Evolutionary conservation across 2,329 filamentous ascomycete genomes (phyloP), one percentile per base, ranked within the genome.

Genomic region (Exutisphaerella laricina): DNA sequence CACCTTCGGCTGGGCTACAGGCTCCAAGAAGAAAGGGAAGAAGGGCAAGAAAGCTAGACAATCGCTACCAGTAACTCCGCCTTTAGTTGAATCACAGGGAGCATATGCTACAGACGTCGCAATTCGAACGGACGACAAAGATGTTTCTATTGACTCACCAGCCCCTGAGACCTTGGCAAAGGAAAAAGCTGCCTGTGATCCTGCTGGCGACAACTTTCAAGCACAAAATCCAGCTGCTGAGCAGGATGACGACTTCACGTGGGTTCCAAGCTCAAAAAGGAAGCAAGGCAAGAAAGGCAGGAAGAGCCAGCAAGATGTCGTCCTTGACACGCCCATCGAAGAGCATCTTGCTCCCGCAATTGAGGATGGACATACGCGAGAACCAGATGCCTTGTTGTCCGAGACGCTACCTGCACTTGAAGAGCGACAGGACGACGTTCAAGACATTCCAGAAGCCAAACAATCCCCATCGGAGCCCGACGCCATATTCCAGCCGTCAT

Each of bases 1-100:
- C 5, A 41, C 48, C 5, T 35, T 31, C 16, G 20, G 21, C 7
- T 49, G 43, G 49, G 23, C 26, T 3, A 6, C 30, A 10, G 18
- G 25, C n/a, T 47, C 43, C 26, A 53, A 53, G 41, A 53, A 51
- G 43, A 44, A 42, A 31, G 48, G 48, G 8, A 58, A 56, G 51
- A 51, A 46, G 22, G 45, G 43, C 13, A 39, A 48, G 22, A 34
- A 50, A 28, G 20, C 42, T 13, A 12, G 38, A 39, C 13, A 16
- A 17, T 33, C 31, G 12, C n/a, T 3, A 6, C 23, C n/a, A 4
- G 40, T 41, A 6, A 31, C 43, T 22, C 14, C 37, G 9, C 20
- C 9, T 5, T 10, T 33, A 4, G n/a, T 20, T 17, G 31, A 33
- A 17, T 7, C 17, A 5, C 2, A 5, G 10, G 4, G 17, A 12